Conservation (phyloP, 1,139 yeast species). For the Saccharomycopsis hybrid region DNA sequence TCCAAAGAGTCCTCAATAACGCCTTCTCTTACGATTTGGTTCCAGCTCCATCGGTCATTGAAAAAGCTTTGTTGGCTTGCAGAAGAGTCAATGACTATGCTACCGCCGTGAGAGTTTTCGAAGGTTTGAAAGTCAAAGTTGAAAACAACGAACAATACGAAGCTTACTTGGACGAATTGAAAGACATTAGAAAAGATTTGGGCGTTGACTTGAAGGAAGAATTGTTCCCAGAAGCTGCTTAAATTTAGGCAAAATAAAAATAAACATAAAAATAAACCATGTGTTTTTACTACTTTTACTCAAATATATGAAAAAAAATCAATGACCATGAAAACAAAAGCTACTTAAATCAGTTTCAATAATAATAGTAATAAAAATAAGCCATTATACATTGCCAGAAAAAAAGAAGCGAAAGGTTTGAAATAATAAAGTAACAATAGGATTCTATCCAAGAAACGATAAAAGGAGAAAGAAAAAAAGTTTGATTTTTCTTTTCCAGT, state of each 20-base stretch:
- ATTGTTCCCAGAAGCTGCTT: conserved; percentile 46
- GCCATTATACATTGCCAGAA: too few species aligned
- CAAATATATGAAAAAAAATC: too few species aligned
- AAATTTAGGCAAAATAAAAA: background rate
- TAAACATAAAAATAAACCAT: too few species aligned
- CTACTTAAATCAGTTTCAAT: too few species aligned
- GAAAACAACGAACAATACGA: conserved; percentile 90
- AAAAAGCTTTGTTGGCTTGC: conserved; percentile 94
- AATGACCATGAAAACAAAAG: too few species aligned
- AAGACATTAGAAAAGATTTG: conserved; percentile 84
- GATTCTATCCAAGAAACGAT: too few species aligned
- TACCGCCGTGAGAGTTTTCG: conserved; percentile 96
- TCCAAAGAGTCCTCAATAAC: conserved; percentile 89
- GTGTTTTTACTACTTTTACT: too few species aligned
- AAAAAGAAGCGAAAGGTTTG: too few species aligned
- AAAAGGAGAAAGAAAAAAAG: too few species aligned
- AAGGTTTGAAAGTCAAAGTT: conserved; percentile 88
- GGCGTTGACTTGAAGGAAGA: conserved; percentile 95
- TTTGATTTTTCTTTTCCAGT: too few species aligned
- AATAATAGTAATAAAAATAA: too few species aligned
- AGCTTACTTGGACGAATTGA: conserved; percentile 92
- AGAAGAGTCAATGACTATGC: conserved; percentile 99
- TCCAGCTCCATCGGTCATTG: conserved; percentile 94
- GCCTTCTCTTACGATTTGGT: conserved; percentile 97
- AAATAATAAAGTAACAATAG: too few species aligned